Evolutionary conservation across 345 rosid genomes (phyloP).

Genomic region (Citrus unshiu): DNA sequence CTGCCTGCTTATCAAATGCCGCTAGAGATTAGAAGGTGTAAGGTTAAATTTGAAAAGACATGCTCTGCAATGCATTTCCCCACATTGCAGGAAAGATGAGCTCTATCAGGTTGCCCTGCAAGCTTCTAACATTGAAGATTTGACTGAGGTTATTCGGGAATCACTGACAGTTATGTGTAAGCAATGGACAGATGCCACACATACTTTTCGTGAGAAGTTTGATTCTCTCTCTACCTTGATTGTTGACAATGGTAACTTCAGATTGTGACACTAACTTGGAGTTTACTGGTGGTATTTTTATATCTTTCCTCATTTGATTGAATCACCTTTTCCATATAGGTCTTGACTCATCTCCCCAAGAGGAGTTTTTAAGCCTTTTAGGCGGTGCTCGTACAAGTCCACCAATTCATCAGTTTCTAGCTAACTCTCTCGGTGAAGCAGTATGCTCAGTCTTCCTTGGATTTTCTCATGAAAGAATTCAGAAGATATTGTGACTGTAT

Average conservation of each 20-base stretch:
- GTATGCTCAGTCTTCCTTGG: conserved; percentile 36
- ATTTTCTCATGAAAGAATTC: conserved; percentile 8
- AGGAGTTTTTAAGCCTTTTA: conserved; percentile 88
- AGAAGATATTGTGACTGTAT: conserved; percentile 1
- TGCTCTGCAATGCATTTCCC: background rate
- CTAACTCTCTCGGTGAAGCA: conserved; percentile 81
- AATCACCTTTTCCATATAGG: conserved; percentile 37
- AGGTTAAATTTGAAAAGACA: background rate
- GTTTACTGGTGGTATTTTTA: conserved; percentile 8
- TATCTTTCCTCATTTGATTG: conserved; percentile 15
- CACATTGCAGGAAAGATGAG: conserved; percentile 64
- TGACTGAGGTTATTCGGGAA: conserved; percentile 69
- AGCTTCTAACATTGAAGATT: conserved; percentile 82
- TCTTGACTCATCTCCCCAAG: conserved; percentile 87
- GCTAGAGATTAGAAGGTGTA: background rate
- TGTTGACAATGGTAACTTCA: conserved; percentile 62
- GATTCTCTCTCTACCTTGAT: conserved; percentile 66
- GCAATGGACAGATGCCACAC: conserved; percentile 91
- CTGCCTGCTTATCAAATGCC: background rate
- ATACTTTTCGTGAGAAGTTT: conserved; percentile 72
- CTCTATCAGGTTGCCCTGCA: conserved; percentile 95
- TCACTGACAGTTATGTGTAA: conserved; percentile 76
- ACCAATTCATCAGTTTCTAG: conserved; percentile 85
- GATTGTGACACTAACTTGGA: conserved; percentile 1
- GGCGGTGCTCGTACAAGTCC: conserved; percentile 92